These are phyloP conservation scores for Chaetomium cochliodes DNA, from an alignment of 495 filamentous ascomycete genomes.

Conservation along the genomic window DNA sequence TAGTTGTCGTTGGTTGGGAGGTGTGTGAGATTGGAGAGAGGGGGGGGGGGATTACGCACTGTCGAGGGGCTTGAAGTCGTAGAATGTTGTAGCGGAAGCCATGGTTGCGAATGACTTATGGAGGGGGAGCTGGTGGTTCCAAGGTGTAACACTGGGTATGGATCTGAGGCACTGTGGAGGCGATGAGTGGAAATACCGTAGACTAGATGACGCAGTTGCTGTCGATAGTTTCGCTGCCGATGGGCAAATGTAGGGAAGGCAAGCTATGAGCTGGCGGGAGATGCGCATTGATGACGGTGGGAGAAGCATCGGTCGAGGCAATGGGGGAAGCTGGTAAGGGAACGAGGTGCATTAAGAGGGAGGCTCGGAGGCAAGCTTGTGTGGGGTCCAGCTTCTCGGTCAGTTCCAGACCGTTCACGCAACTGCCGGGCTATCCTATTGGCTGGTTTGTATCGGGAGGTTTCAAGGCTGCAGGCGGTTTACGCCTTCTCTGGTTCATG, in stretches of 20 bases:
- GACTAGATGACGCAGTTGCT: neutral
- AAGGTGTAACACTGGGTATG: neutral
- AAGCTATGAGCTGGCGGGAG: neutral
- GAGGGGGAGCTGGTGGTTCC: neutral
- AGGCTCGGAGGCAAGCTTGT: neutral
- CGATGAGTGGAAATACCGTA: neutral
- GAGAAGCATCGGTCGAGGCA: slow-evolving; percentile 1
- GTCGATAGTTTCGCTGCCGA: neutral
- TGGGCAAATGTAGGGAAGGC: slow-evolving; percentile 7
- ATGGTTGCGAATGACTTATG: slow-evolving; percentile 55
- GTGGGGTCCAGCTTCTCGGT: neutral
- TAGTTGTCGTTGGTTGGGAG: slow-evolving; percentile 1
- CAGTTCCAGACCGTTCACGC: neutral
- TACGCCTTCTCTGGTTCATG: neutral
- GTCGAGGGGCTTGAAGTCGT: slow-evolving; percentile 83
- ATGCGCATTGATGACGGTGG: slow-evolving; percentile 9
- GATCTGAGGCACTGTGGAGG: neutral
- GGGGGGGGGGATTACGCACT: slow-evolving; percentile 55
- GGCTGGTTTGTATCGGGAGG: neutral
- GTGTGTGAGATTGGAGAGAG: neutral
- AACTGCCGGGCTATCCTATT: slow-evolving; percentile 2
- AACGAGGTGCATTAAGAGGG: neutral
- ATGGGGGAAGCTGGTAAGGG: neutral
- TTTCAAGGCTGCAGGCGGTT: neutral
- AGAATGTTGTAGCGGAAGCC: slow-evolving; percentile 86